phyloP scores from a whole-genome alignment of 768 basidiomycete genomes.

The Tulasnella sp. region DNA sequence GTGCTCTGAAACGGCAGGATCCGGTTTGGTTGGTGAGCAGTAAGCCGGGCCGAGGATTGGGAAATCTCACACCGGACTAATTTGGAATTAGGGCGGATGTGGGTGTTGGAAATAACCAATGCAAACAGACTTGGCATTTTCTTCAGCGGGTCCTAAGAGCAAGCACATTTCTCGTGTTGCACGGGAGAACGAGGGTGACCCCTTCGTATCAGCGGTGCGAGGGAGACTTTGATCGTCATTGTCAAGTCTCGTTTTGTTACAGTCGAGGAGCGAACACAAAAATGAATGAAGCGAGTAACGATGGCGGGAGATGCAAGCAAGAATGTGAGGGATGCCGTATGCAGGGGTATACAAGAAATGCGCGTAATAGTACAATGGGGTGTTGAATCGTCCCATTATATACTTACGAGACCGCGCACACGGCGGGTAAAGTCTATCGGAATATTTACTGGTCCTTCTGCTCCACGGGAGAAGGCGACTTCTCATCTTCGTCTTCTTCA shows the following conservation, averaged over 20 bases:
- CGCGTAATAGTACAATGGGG: slow-evolving; percentile 10
- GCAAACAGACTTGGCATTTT: not conserved
- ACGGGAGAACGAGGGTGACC: not conserved
- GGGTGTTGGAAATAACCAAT: not conserved
- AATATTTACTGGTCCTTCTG: not conserved
- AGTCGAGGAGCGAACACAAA: not conserved
- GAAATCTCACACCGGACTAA: not conserved
- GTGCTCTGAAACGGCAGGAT: not conserved
- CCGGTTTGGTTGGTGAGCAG: not conserved
- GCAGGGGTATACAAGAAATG: not conserved
- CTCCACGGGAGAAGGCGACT: slow-evolving; percentile 8
- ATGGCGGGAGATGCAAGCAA: not conserved
- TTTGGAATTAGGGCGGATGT: not conserved
- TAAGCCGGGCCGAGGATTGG: not conserved
- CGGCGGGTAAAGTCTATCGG: not conserved
- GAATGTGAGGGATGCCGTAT: slow-evolving; percentile 4
- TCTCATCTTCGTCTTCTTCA: slow-evolving; percentile 20
- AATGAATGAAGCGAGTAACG: not conserved
- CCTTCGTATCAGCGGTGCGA: not conserved
- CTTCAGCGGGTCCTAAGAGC: not conserved
- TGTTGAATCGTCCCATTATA: not conserved
- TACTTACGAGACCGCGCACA: slow-evolving; percentile 6
- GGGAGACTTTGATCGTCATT: not conserved
- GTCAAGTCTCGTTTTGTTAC: slow-evolving; percentile 1
- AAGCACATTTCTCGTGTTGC: not conserved